phyloP scores from a whole-genome alignment of 345 rosid species.

The Pseudoturritis turrita region DNA sequence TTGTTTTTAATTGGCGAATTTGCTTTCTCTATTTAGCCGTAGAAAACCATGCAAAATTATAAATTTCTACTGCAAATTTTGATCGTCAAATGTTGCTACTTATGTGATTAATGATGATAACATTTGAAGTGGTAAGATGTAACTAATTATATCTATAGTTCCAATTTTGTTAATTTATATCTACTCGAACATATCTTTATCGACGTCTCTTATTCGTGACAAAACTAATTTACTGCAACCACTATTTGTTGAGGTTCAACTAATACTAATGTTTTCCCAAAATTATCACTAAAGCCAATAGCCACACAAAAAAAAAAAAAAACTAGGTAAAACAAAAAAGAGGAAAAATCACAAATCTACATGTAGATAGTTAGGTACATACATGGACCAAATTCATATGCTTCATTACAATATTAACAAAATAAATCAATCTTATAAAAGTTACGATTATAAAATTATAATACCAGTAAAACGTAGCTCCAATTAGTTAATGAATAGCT shows the following conservation, averaged over 20 bases:
- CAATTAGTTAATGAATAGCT: conserved; percentile 17
- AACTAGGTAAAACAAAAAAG: not conserved
- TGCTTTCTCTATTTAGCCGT: no score
- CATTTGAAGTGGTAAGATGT: not conserved
- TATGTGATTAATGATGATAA: not conserved
- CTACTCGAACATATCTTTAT: not conserved
- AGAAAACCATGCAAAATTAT: not conserved
- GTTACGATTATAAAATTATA: not conserved
- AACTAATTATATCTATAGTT: not conserved
- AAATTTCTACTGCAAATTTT: not conserved
- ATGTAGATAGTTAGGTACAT: conserved; percentile 20
- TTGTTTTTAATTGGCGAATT: no score
- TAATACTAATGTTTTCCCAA: not conserved
- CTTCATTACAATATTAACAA: not conserved
- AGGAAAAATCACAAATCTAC: conserved; percentile 4
- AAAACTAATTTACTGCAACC: not conserved
- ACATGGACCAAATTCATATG: conserved; percentile 6
- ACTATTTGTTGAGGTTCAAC: not conserved
- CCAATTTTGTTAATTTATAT: no score
- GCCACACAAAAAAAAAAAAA: no score
- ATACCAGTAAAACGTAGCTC: conserved; percentile 7
- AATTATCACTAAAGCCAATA: not conserved
- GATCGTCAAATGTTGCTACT: not conserved
- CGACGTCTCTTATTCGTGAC: not conserved
- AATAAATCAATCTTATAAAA: not conserved